A percentile compares a stretch with the other conserved stretches of the same genome.
phyloP scores from a whole-genome alignment of 2,329 filamentous ascomycete genomes.

The Zymoseptoria pseudotritici region DNA sequence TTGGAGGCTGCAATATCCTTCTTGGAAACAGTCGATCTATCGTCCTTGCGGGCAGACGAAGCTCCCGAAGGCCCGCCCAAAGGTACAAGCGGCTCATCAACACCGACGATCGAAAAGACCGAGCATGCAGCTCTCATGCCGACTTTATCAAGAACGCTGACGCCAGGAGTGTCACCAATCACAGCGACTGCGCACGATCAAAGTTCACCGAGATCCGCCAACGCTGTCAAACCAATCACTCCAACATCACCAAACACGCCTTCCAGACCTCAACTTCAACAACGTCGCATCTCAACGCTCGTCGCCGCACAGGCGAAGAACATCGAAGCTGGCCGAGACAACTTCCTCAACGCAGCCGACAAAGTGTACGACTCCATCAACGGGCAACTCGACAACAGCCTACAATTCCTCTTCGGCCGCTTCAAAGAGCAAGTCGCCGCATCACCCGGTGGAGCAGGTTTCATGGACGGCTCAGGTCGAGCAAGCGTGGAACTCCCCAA shows the following conservation, averaged over 20 bases:
- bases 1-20: slow-evolving; percentile 92
- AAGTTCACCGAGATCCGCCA: slow-evolving; percentile 12
- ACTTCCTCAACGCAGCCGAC: slow-evolving; percentile 71
- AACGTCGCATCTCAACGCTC: slow-evolving; percentile 73
- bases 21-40: slow-evolving; percentile 87
- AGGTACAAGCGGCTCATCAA: slow-evolving; percentile 39
- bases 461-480: not conserved
- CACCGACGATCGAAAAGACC: slow-evolving; percentile 36
- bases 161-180: slow-evolving; percentile 28
- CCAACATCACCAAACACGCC: slow-evolving; percentile 26
- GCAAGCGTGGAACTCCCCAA: slow-evolving; percentile 55
- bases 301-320: slow-evolving; percentile 78
- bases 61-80: slow-evolving; percentile 59
- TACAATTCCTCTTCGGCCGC: slow-evolving; percentile 86
- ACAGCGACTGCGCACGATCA: slow-evolving; percentile 22
- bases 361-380: slow-evolving; percentile 89
- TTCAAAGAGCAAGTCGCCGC: slow-evolving; percentile 63
- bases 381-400: slow-evolving; percentile 81
- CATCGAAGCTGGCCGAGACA: slow-evolving; percentile 67
- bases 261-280: slow-evolving; percentile 48
- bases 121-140: slow-evolving; percentile 29
- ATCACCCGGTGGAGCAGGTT: slow-evolving; percentile 8
- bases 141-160: slow-evolving; percentile 20
- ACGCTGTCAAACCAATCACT: slow-evolving; percentile 5
- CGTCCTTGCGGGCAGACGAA: slow-evolving; percentile 77